Base-by-base conservation (phyloP, 1,284 basidiomycete genomes). In the Marasmius fiardii region DNA sequence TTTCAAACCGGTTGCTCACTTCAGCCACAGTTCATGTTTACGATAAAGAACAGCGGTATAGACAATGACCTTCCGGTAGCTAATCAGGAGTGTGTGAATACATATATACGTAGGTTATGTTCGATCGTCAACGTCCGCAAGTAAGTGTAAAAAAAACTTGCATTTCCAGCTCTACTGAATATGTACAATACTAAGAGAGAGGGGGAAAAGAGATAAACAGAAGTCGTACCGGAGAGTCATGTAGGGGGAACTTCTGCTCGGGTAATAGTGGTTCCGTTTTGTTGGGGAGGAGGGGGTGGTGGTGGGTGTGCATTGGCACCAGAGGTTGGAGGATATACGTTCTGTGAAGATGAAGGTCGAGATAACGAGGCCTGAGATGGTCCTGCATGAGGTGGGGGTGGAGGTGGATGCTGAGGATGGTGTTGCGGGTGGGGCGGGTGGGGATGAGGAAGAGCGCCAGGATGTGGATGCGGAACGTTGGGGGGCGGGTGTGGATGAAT, bases 341-440 rank as follows among this genome's bases (percentile, higher is more conserved):
- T 80, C 65, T 81, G 79, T 3, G 82, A 80, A 2, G 81, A 78
- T 23, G 72, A 66, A 26, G 74, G 70, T 58, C 77, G 72, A 35
- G 70, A 67, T 31, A 72, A 60, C 24, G 69, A 61, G 33, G 68
- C 65, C 31, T 66, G 66, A 26, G 71, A 68, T 58, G 71, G 72
- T 43, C 71, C 72, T 54, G n/a, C n/a, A n/a, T n/a, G n/a, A n/a
- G n/a, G n/a, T n/a, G n/a, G n/a, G n/a, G n/a, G n/a, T n/a, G n/a
- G n/a, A 70, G 71, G 44, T 3, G 47, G 47, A 21, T 45, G 52
- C 26, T 51, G 52, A 21, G 41, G 35, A 51, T 34, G 64, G 34
- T 66, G 65, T 34, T 71, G 67, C 55, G 71, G 73, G 49, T 71
- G 73, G 54, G 70, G 71, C n/a, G 71, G 68, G 41, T 73, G 72